phyloP scores from a whole-genome alignment of 2,329 filamentous ascomycete species.

The Colletotrichum abscissum region DNA sequence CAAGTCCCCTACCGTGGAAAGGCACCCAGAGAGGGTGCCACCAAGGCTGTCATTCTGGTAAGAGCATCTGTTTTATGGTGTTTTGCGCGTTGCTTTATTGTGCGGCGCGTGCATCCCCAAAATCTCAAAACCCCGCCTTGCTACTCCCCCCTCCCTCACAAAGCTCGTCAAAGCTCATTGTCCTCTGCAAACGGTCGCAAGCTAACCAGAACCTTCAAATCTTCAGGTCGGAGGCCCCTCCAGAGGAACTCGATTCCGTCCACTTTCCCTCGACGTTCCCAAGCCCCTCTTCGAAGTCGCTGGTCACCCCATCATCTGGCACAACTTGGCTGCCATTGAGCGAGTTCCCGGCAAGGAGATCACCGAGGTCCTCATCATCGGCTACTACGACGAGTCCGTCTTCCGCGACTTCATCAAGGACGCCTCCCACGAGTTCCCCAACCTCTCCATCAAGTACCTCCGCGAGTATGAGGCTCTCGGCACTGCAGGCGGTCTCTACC shows the following conservation, averaged over 20 bases:
- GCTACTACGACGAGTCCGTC: conserved; percentile 97
- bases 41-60: conserved; percentile 96
- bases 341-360: conserved; percentile 84
- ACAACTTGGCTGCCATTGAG: conserved; percentile 91
- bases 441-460: conserved; percentile 92
- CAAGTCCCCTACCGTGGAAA: conserved; percentile 65
- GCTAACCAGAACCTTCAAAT: conserved; percentile 43
- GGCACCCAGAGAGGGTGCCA: conserved; percentile 68
- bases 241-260: conserved; percentile 93
- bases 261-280: conserved; percentile 93
- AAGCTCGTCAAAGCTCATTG: neutral
- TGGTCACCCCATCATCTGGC: conserved; percentile 97
- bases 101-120: conserved; percentile 30
- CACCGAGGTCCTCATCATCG: conserved; percentile 96
- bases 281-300: conserved; percentile 99
- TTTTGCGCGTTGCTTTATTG: conserved; percentile 32
- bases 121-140: conserved; percentile 30
- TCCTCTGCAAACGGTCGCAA: conserved; percentile 23
- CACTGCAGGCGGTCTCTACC: conserved; percentile 96
- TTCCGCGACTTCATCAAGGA: conserved; percentile 99
- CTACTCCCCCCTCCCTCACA: conserved; percentile 34
- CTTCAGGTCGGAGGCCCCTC: conserved; percentile 91
- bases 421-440: conserved; percentile 83
- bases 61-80: neutral
- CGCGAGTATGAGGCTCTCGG: conserved; percentile 97